A percentile compares a stretch with the other conserved stretches of the same genome.
Evolutionary conservation across 176 grass and related monocot species (phyloP).

Genomic region (Saccharum officinarum): DNA sequence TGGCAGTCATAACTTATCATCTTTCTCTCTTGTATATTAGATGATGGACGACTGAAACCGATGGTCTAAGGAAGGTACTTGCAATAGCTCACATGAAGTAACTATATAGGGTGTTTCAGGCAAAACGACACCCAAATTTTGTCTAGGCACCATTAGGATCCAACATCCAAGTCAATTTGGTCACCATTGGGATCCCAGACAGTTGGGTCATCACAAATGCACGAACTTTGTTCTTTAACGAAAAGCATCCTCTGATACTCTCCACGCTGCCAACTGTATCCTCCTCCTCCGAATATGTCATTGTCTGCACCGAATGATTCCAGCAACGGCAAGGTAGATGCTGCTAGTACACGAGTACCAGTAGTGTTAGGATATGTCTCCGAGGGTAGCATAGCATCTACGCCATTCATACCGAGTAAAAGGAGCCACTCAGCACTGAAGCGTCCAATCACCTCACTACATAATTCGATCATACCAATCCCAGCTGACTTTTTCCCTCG

Average conservation of each 20-base stretch:
- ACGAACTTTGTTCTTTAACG: not conserved
- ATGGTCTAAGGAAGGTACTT: constrained; percentile 32
- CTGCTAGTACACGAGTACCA: not conserved
- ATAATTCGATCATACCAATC: constrained; percentile 13
- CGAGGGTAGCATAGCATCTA: constrained; percentile 14
- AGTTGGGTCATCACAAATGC: not conserved
- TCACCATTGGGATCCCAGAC: not conserved
- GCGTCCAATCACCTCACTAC: constrained; percentile 18
- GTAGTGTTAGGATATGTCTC: constrained; percentile 26
- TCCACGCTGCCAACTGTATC: not conserved
- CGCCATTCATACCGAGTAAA: not conserved
- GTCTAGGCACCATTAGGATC: no score
- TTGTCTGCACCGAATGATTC: constrained; percentile 12
- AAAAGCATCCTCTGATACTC: not conserved
- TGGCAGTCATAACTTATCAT: not conserved
- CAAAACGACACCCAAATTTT: not conserved
- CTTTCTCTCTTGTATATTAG: constrained; percentile 1
- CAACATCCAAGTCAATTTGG: not conserved
- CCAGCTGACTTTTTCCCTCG: constrained; percentile 19
- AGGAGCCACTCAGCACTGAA: constrained; percentile 28
- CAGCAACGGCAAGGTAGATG: not conserved
- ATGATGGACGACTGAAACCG: not conserved
- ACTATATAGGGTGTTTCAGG: not conserved
- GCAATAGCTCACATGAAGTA: not conserved
- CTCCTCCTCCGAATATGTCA: constrained; percentile 11